phyloP scores from a whole-genome alignment of 2,329 filamentous ascomycete genomes.

The Cladosporium sp. region DNA sequence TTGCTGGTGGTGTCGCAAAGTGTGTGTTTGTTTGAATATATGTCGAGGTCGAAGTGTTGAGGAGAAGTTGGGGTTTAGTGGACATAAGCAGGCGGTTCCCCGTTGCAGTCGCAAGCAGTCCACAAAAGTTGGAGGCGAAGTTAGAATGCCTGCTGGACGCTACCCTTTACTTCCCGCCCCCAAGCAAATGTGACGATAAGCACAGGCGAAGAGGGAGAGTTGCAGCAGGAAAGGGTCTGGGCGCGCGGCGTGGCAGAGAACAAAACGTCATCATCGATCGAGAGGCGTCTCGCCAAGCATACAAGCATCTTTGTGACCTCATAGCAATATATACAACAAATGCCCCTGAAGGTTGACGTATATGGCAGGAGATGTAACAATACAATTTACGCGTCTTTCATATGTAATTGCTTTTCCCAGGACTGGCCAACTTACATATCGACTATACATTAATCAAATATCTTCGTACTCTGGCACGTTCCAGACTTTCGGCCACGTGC shows the following conservation, averaged over 20 bases:
- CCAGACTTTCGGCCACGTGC: background rate
- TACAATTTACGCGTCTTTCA: too few relatives aligned
- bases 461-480: background rate
- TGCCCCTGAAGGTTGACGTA: background rate
- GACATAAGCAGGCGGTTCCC: background rate
- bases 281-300: constrained; percentile 5
- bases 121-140: constrained; percentile 14
- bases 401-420: too few relatives aligned
- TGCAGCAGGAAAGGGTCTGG: background rate
- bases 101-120: constrained; percentile 6
- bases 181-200: constrained; percentile 8
- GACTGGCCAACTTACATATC: background rate
- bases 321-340: background rate
- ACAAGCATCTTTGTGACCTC: background rate
- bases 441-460: background rate
- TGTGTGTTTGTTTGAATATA: background rate
- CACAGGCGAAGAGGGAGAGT: background rate
- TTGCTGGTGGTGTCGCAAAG: background rate
- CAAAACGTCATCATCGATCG: constrained; percentile 8
- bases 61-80: background rate
- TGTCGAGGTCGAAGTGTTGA: background rate
- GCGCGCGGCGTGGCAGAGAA: background rate
- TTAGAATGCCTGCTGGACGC: background rate
- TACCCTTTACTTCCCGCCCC: background rate
- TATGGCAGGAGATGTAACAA: background rate